These are phyloP conservation scores for Trypanosoma congolense DNA, from an alignment of 208 protist species.

Conservation along the genomic window DNA sequence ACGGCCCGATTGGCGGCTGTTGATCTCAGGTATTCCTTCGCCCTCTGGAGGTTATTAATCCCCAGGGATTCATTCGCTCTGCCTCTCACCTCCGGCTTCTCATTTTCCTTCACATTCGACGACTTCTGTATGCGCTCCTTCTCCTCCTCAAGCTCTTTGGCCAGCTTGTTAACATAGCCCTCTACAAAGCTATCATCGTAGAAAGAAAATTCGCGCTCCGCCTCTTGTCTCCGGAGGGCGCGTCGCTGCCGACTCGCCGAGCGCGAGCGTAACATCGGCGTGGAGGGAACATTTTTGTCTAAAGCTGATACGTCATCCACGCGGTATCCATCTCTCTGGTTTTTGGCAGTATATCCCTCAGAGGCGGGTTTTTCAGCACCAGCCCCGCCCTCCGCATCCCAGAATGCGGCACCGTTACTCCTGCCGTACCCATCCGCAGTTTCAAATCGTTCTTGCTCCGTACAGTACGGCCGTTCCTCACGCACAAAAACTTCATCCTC, in stretches of 20 bases:
- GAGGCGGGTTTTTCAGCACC: no score
- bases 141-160: constrained; percentile 44
- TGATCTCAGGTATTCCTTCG: constrained; percentile 67
- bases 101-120: constrained; percentile 28
- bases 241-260: constrained; percentile 81
- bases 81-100: constrained; percentile 41
- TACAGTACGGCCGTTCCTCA: constrained; percentile 79
- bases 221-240: constrained; percentile 57
- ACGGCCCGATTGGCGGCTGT: constrained; percentile 37
- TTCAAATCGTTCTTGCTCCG: constrained; percentile 22
- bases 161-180: constrained; percentile 65
- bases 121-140: constrained; percentile 24
- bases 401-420: constrained; percentile 4
- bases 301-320: no score
- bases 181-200: constrained; percentile 90
- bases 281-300: no score
- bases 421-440: constrained; percentile 9
- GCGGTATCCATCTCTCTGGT: no score
- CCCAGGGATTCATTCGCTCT: constrained; percentile 35
- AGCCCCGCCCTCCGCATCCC: no score
- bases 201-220: constrained; percentile 78
- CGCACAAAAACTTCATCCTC: constrained; percentile 26
- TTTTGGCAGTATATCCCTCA: no score
- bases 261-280: no score
- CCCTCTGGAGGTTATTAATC: constrained; percentile 62